phyloP scores from a whole-genome alignment of 352 stramenopile species.

The Globisporangium megalacanthum region DNA sequence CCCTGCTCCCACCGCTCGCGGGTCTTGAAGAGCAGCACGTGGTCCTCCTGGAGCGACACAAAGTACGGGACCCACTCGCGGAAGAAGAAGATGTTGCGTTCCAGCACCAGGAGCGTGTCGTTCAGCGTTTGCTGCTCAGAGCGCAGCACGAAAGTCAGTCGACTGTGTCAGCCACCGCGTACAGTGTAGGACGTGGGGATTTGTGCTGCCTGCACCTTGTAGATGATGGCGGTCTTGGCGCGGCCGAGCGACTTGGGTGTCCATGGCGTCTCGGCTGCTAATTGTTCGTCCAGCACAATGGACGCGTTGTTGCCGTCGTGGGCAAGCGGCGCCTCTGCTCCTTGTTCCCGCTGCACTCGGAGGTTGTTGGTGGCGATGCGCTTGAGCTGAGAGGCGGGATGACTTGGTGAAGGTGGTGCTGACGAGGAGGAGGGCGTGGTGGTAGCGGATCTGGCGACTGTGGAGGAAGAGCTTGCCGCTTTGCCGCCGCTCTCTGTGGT shows the following conservation, averaged over 20 bases:
- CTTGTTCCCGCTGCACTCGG: conserved; percentile 1
- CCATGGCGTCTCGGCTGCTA: conserved; percentile 54
- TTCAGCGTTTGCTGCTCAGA: conserved; percentile 75
- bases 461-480: background rate
- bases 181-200: too few species aligned
- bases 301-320: conserved; percentile 82
- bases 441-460: background rate
- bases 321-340: conserved; percentile 22
- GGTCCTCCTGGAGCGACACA: conserved; percentile 78
- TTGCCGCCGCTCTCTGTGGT: background rate
- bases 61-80: conserved; percentile 75
- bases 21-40: conserved; percentile 69
- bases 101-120: conserved; percentile 70
- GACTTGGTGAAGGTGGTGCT: conserved; percentile 2
- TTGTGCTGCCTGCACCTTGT: too few species aligned
- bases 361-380: conserved; percentile 26
- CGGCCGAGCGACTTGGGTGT: conserved; percentile 80
- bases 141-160: too few species aligned
- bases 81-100: conserved; percentile 85
- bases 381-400: conserved; percentile 30
- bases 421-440: background rate
- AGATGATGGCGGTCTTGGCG: conserved; percentile 82
- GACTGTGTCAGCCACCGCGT: too few species aligned
- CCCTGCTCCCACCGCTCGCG: conserved; percentile 83
- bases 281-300: conserved; percentile 54